Evolutionary conservation across 768 basidiomycete species (phyloP).

Genomic region (Kondoa malvinella): DNA sequence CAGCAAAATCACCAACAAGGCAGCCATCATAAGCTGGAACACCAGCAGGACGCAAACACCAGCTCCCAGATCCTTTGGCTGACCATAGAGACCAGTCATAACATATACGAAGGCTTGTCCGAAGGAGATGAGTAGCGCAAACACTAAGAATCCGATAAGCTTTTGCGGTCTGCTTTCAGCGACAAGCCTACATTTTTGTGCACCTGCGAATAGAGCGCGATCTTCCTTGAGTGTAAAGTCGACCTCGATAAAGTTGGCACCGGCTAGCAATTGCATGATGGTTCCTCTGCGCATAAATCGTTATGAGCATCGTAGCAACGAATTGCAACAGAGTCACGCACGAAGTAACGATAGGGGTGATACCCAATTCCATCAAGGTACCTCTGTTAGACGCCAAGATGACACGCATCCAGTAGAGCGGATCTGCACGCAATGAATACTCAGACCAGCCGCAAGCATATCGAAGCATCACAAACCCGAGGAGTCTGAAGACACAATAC

Average conservation of each 20-base stretch:
- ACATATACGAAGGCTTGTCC: constrained; percentile 97
- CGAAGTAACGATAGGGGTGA: constrained; percentile 89
- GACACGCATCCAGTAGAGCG: constrained; percentile 99
- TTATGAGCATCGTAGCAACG: not conserved
- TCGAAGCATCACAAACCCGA: constrained; percentile 34
- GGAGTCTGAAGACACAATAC: constrained; percentile 98
- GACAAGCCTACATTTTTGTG: constrained; percentile 68
- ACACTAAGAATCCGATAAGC: constrained; percentile 42
- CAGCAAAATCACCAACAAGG: constrained; percentile 91
- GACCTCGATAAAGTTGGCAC: constrained; percentile 91
- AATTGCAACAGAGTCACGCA: not conserved
- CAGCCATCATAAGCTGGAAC: constrained; percentile 81
- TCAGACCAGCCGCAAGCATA: not conserved
- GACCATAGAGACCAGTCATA: constrained; percentile 87
- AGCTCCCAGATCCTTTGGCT: constrained; percentile 77
- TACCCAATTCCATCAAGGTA: constrained; percentile 98
- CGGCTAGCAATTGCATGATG: constrained; percentile 99
- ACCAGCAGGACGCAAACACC: constrained; percentile 94
- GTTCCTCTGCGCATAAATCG: constrained; percentile 42
- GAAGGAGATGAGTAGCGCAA: constrained; percentile 87
- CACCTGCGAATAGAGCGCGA: constrained; percentile 80
- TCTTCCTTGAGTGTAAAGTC: constrained; percentile 97
- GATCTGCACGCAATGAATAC: constrained; percentile 40
- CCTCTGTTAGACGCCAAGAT: constrained; percentile 97
- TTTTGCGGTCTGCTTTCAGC: not conserved